A percentile compares a stretch with the other conserved stretches of the same genome.
Conservation (phyloP, 257 asterid species). For the Galeopsis tetrahit region DNA sequence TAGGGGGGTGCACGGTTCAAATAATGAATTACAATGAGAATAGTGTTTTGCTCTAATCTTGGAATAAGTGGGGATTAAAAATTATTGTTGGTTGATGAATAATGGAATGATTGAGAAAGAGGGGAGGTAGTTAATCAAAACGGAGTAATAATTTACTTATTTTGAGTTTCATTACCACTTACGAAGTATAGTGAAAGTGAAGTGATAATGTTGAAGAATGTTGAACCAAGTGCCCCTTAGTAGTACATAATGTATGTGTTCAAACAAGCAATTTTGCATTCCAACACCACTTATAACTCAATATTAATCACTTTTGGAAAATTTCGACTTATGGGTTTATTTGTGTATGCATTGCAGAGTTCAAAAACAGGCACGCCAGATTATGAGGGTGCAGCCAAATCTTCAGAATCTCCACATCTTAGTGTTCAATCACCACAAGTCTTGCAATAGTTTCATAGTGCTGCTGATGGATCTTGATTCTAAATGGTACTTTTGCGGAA, state of each 20-base stretch:
- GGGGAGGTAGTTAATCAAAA: no score
- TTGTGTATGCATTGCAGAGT: slow-evolving; percentile 42
- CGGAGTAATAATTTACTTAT: no score
- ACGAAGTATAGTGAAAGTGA: no score
- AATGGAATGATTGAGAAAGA: no score
- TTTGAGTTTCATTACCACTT: no score
- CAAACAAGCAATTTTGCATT: background rate
- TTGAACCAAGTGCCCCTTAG: no score
- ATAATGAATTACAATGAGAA: no score
- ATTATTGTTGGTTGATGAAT: no score
- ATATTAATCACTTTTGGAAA: background rate
- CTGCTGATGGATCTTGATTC: slow-evolving; percentile 30
- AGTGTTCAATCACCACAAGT: slow-evolving; percentile 33
- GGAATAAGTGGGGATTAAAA: no score
- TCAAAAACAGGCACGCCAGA: slow-evolving; percentile 37
- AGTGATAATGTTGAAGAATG: no score
- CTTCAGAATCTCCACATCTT: slow-evolving; percentile 41
- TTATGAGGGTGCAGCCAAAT: slow-evolving; percentile 36
- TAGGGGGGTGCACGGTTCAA: no score
- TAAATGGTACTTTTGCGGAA: background rate
- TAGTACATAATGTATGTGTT: background rate
- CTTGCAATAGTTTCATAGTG: slow-evolving; percentile 36
- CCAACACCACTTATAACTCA: background rate
- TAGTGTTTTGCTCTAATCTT: no score
- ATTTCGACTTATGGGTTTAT: background rate